phyloP scores from a whole-genome alignment of 495 filamentous ascomycete genomes.

The Lophiotrema nucula region DNA sequence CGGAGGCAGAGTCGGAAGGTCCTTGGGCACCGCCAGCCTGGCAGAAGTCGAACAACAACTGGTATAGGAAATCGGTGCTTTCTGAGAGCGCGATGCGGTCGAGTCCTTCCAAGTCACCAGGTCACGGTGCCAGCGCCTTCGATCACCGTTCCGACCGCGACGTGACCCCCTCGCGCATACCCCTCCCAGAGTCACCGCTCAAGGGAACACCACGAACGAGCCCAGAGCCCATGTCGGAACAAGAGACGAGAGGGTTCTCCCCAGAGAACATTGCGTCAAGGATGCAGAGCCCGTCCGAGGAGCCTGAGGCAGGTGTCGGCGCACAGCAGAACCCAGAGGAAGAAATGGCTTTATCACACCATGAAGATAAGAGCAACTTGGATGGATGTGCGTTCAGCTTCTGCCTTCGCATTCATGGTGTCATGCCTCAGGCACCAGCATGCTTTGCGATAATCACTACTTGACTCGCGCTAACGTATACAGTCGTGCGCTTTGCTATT shows the following conservation, averaged over 20 bases:
- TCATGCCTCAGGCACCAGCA: no score
- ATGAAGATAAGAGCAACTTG: conserved; percentile 43
- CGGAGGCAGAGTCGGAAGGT: conserved; percentile 44
- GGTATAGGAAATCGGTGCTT: conserved; percentile 59
- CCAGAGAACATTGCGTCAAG: conserved; percentile 22
- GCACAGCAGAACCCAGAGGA: conserved; percentile 17
- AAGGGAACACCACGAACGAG: conserved; percentile 47
- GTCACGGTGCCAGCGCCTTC: conserved; percentile 54
- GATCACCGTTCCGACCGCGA: conserved; percentile 58
- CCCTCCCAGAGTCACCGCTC: conserved; percentile 55
- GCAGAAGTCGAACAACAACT: conserved; percentile 55
- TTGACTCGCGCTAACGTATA: conserved; percentile 34
- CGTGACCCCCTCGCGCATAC: conserved; percentile 57
- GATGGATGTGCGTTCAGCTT: conserved; percentile 53
- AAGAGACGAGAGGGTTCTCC: conserved; percentile 13
- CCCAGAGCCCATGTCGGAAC: conserved; percentile 41
- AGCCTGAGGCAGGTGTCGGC: conserved; percentile 15
- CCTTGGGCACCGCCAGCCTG: conserved; percentile 64
- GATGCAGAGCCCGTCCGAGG: conserved; percentile 23
- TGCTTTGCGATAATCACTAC: conserved; percentile 32
- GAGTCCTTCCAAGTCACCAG: conserved; percentile 54
- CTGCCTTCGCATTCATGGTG: background rate
- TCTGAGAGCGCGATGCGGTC: conserved; percentile 34
- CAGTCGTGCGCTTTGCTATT: conserved; percentile 84
- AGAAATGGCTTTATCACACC: conserved; percentile 16